Base-by-base conservation (phyloP, 495 filamentous ascomycete species). In the Penicillium paxilli region DNA sequence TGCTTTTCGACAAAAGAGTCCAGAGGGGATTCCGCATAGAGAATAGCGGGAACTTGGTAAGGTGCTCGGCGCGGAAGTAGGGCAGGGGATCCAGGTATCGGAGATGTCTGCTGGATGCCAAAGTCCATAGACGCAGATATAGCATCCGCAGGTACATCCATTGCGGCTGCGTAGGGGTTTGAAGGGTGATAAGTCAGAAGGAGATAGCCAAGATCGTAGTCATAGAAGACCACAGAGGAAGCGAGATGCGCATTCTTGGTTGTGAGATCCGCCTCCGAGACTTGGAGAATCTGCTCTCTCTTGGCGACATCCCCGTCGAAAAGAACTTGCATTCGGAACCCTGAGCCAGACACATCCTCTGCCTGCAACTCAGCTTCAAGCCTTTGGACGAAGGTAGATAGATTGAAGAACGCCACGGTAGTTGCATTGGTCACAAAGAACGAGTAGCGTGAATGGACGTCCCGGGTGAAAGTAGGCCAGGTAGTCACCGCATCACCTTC, bases 181-280 rank as follows among this genome's bases (percentile, higher is more conserved):
- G 81, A 78, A 20, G 80, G 70, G 5, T 81, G 79, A n/a, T 81
- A 78, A 0, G 91, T 91, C 32, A 96, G 75, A 32, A 97, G 72
- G 35, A 95, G 79, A 59, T 92, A 88, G 47, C 90, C 91, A 40
- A 95, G 72, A 57, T 91, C 86, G 11, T 85, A 83, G 58, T 92
- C 87, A 28, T 79, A 77, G 52, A 92, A 81, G 17, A 85, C 77
- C n/a, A 87, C 70, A 57, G 83, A 83, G 12, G 87, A 79, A 14
- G 81, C 77, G 24, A 87, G 72, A 38, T 78, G 76, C 5, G 62
- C 66, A 33, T 63, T 64, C 45, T 67, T 68, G 24, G 67, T 55
- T 12, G 58, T 62, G 1, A 55, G 16, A 41, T 72, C 61, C n/a
- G 63, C 60, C 20, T 74, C 63, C 42, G 84, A 77, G 32, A 88